These are phyloP conservation scores for Populus hybrid DNA, from an alignment of 441 rosid genomes.

Conservation along the genomic window DNA sequence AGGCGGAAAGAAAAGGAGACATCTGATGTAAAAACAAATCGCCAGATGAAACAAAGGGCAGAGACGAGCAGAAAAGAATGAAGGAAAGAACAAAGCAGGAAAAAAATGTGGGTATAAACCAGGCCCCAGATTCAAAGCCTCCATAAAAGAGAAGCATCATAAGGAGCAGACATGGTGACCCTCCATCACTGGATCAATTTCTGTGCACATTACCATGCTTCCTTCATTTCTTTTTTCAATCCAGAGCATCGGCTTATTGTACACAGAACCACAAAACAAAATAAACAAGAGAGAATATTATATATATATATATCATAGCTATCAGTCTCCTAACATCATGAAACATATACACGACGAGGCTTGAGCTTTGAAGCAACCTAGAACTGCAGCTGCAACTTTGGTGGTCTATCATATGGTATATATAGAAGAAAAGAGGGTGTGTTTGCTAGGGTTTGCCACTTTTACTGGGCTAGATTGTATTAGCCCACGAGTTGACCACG, in stretches of 20 bases:
- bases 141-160: neutral
- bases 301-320: no score
- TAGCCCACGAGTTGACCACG: neutral
- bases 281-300: no score
- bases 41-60: neutral
- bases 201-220: constrained; percentile 4
- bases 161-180: constrained; percentile 1
- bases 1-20: neutral
- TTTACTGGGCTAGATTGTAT: neutral
- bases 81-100: no score
- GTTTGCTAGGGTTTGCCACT: neutral
- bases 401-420: neutral
- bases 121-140: neutral
- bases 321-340: neutral
- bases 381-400: neutral
- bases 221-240: neutral
- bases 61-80: neutral
- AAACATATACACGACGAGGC: neutral
- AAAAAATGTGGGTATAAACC: neutral
- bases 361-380: neutral
- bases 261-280: neutral
- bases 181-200: neutral
- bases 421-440: neutral
- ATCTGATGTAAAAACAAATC: no score
- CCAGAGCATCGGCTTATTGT: neutral